phyloP scores from a whole-genome alignment of 73 alveolate species.

The Paramecium primaurelia region DNA sequence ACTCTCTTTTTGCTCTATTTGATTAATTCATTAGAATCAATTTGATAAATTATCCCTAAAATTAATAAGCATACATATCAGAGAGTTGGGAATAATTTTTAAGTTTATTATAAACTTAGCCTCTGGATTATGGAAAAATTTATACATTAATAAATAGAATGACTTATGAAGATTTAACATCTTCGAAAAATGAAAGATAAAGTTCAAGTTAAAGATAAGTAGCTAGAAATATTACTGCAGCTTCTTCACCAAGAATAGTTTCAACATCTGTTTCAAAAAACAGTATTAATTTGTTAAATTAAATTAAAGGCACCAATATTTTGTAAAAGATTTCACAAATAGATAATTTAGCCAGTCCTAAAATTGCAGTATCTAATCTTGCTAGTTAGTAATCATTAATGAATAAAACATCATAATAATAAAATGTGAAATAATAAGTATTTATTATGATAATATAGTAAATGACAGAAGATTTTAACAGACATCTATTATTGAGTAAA shows the following conservation, averaged over 20 bases:
- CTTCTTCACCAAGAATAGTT: slow-evolving; percentile 32
- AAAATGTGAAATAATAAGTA: slow-evolving; percentile 4
- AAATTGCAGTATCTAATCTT: slow-evolving; percentile 26
- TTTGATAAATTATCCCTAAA: not conserved
- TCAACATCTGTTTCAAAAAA: not conserved
- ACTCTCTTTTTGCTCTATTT: slow-evolving; percentile 24
- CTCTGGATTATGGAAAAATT: slow-evolving; percentile 31
- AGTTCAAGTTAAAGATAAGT: slow-evolving; percentile 18
- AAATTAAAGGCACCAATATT: not conserved
- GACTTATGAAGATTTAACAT: not conserved
- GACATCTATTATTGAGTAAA: slow-evolving; percentile 20
- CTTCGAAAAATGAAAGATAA: not conserved
- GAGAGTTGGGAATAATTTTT: slow-evolving; percentile 27
- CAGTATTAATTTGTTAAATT: not conserved
- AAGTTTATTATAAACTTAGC: not conserved
- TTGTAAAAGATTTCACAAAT: slow-evolving; percentile 10
- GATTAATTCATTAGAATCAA: slow-evolving; percentile 11
- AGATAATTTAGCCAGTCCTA: slow-evolving; percentile 15
- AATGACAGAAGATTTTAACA: slow-evolving; percentile 22
- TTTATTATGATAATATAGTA: not conserved
- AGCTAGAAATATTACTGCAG: slow-evolving; percentile 24
- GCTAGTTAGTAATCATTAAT: slow-evolving; percentile 18
- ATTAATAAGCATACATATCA: not conserved
- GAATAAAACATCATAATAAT: not conserved
- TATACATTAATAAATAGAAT: slow-evolving; percentile 29